Percentiles rank a stretch among this genome's conserved stretches.
phyloP scores from a whole-genome alignment of 2,329 filamentous ascomycete species.

The Pseudogymnoascus sp. region DNA sequence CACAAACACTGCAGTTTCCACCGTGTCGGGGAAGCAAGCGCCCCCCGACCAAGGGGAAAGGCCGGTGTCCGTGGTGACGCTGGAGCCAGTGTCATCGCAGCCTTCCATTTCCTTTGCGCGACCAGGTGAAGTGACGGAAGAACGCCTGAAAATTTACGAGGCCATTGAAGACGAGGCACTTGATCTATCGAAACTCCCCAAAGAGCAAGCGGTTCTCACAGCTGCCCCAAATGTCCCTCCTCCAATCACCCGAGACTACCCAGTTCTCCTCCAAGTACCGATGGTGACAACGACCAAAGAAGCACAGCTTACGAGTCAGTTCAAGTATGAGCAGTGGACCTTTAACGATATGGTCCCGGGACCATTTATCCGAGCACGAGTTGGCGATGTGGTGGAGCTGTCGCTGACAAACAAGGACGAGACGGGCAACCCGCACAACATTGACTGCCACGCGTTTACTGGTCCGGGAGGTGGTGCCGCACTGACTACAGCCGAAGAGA shows the following conservation, averaged over 20 bases:
- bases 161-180: background rate
- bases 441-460: constrained; percentile 30
- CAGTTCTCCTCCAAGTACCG: constrained; percentile 26
- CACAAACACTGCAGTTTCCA: constrained; percentile 4
- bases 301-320: constrained; percentile 26
- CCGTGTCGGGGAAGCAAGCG: background rate
- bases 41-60: background rate
- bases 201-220: constrained; percentile 25
- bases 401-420: constrained; percentile 28
- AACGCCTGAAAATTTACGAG: background rate
- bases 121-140: background rate
- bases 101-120: background rate
- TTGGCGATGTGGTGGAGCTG: constrained; percentile 28
- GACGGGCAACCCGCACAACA: constrained; percentile 30
- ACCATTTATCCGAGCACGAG: constrained; percentile 30
- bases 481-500: constrained; percentile 27
- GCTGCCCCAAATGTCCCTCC: constrained; percentile 27
- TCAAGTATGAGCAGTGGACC: constrained; percentile 31
- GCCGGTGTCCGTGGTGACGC: background rate
- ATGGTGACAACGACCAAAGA: constrained; percentile 24
- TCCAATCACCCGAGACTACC: constrained; percentile 25
- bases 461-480: constrained; percentile 29
- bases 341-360: constrained; percentile 29
- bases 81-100: background rate
- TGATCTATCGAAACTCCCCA: constrained; percentile 19